A percentile compares a stretch with the other conserved stretches of the same genome.
Evolutionary conservation across 2,329 filamentous ascomycete genomes (phyloP).

Genomic region (Xylaria sp.): DNA sequence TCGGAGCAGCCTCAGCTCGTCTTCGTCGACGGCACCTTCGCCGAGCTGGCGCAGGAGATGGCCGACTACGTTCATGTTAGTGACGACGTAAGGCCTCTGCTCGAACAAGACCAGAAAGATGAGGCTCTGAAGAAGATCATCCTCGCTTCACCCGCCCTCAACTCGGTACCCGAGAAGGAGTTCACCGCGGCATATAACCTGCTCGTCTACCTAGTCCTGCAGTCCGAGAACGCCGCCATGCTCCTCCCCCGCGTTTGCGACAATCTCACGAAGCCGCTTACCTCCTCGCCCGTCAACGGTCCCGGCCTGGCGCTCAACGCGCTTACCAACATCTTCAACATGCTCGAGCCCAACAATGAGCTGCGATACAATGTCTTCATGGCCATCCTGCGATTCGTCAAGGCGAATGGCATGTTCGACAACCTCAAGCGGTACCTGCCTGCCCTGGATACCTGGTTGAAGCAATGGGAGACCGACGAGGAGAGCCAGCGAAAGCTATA

Average conservation of each 20-base stretch:
- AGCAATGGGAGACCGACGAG: conserved; percentile 78
- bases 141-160: conserved; percentile 74
- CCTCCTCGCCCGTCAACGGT: conserved; percentile 83
- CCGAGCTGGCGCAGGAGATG: conserved; percentile 92
- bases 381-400: conserved; percentile 83
- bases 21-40: conserved; percentile 88
- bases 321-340: conserved; percentile 96
- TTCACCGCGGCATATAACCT: conserved; percentile 97
- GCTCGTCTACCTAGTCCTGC: conserved; percentile 87
- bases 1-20: conserved; percentile 58
- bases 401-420: conserved; percentile 75
- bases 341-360: conserved; percentile 74
- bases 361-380: conserved; percentile 89
- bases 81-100: conserved; percentile 74
- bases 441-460: conserved; percentile 80
- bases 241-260: conserved; percentile 87
- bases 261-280: conserved; percentile 85
- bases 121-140: conserved; percentile 90
- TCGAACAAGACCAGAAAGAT: conserved; percentile 77
- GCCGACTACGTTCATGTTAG: conserved; percentile 89
- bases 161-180: conserved; percentile 90
- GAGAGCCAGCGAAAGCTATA: conserved; percentile 86
- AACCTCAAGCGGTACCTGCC: conserved; percentile 81
- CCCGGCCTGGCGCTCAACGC: conserved; percentile 84
- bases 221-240: conserved; percentile 81